Evolutionary conservation across 176 grass and related monocot species (phyloP), one percentile per base, ranked within the genome.

Genomic region (Oryza punctata): DNA sequence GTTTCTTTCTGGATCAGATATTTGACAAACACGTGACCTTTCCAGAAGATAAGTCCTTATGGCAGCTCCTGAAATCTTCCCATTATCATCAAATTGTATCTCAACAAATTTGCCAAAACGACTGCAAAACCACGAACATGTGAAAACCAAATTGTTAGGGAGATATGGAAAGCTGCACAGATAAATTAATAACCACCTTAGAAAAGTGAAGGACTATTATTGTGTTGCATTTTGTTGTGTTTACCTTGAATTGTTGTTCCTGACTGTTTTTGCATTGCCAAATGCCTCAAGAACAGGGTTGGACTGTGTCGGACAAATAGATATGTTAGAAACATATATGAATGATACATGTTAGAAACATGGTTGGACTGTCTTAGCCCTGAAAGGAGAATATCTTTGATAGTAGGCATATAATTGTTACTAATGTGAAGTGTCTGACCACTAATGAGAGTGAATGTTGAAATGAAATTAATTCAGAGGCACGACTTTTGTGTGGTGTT

Each of bases 41-140:
- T 97, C 94, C 9, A 97, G 85, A 91, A 97, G 91, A 80, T 97
- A 97, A 25, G 94, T 97, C 65, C 94, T 87, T 87, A 97, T 91
- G 59, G 94, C 94, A 3, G 94, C 94, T 91, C 94, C 94, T 29
- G 94, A 97, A 75, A 97, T 97, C 85, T 81, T 91, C 35, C 91
- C 91, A 1, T 77, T 78, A 25, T 78, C 47, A 64, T 97, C 94
- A 85, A 97, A 97, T 74, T 97, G 94, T 81, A 97, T 89, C 91
- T 97, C 94, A 72, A 97, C 94, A 78, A 97, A 97, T 86, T 97
- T 97, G 40, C 94, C 94, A 78, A 97, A 97, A 77, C 94, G 94
- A 93, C 94, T 97, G 84, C 33, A 73, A 59, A 73, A 80, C 47
- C 38, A 88, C 67, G 71, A 85, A 87, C 82, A 83, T 3, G 26